Evolutionary conservation across 2,329 filamentous ascomycete genomes (phyloP), one percentile per base, ranked within the genome.

Genomic region (Clarireedia paspali): DNA sequence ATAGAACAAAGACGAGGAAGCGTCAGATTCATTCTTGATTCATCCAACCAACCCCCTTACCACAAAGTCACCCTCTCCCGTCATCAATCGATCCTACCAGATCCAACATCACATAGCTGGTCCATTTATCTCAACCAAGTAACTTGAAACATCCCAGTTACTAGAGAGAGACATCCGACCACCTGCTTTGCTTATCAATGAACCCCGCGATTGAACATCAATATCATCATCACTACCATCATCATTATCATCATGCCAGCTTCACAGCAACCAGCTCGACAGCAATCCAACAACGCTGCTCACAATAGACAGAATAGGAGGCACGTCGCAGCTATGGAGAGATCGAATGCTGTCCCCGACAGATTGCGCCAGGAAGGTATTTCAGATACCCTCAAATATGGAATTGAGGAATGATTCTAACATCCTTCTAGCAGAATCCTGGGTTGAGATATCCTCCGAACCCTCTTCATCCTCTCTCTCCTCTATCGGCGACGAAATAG

Each of bases 381-480:
- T 53, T 42, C 7, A 6, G 17, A 47, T 42, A 26, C 30, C 46
- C 46, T 20, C 27, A 36, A 47, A 50, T 26, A 10, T 2, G 4
- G 39, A 42, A 17, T n/a, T 9, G 20, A 24, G 12, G 2, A 46
- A 26, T 24, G 20, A 23, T 23, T 50, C 24, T 46, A 47, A 59
- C 58, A 15, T 59, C 56, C 64, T 70, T 42, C 70, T 64, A 59
- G 59, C 34, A 91, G 94, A 97, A 75, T 96, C 94, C 7, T 99
- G 94, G 94, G 84, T 97, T 64, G 92, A 99, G 71, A 84, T 99
- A 59, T 83, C 88, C 47, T 96, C 92, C 4, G 89, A 94, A 65
- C 91, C 92, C 6, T 96, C 92, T 0, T 95, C 92, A 2, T 96
- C 92, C 2, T 96, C 91, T 14, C 77, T 96, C 12, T 96, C 91